A percentile compares a stretch with the other conserved stretches of the same genome.
Conservation (phyloP, 305 asterid species). For the Solanum chacoense region DNA sequence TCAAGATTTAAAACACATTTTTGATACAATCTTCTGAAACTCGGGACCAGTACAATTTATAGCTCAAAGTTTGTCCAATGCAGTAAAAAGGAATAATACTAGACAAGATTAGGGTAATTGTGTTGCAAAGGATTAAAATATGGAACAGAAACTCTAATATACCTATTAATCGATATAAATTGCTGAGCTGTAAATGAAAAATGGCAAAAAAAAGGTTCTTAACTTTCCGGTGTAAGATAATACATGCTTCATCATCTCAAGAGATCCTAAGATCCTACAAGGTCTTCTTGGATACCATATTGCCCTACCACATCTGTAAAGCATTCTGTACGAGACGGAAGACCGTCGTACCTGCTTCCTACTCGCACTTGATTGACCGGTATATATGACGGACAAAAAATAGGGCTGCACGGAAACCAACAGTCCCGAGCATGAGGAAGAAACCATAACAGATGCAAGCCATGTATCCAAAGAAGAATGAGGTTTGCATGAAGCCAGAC, state of each 20-base stretch:
- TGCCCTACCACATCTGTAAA: not conserved
- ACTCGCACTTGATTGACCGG: constrained; percentile 36
- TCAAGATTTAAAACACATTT: not conserved
- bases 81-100: constrained; percentile 1
- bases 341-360: not conserved
- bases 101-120: not conserved
- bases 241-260: constrained; percentile 4
- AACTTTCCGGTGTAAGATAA: not conserved
- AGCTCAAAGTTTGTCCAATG: not conserved
- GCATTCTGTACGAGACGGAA: not conserved
- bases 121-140: not conserved
- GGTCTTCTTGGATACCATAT: not conserved
- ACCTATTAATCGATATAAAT: not conserved
- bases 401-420: constrained; percentile 32
- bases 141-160: not conserved
- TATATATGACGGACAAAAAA: constrained; percentile 35
- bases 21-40: not conserved
- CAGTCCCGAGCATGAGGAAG: constrained; percentile 37
- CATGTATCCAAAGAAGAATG: constrained; percentile 37
- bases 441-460: constrained; percentile 33
- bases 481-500: constrained; percentile 37
- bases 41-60: not conserved
- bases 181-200: not conserved
- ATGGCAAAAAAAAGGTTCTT: not conserved
- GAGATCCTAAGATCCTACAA: not conserved